phyloP scores from a whole-genome alignment of 2,329 filamentous ascomycete genomes.

The Fusarium albosuccineum region DNA sequence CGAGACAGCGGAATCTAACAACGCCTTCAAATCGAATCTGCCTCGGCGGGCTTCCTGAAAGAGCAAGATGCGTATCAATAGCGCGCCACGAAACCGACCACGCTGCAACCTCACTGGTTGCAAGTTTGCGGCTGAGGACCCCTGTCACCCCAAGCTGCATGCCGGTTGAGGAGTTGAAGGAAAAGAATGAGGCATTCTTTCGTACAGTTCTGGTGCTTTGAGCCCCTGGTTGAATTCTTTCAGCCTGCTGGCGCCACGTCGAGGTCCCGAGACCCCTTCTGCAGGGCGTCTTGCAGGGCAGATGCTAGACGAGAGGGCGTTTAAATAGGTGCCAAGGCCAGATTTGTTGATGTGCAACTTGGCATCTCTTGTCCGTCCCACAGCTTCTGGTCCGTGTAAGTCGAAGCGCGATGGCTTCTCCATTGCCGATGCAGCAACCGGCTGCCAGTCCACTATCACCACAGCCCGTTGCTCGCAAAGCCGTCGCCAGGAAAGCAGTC shows the following conservation, averaged over 20 bases:
- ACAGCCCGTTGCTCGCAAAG: slow-evolving; percentile 29
- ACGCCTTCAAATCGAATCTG: slow-evolving; percentile 15
- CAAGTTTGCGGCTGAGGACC: slow-evolving; percentile 31
- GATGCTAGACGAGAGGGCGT: background rate
- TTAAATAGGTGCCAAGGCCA: slow-evolving; percentile 31
- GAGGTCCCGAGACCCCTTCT: slow-evolving; percentile 5
- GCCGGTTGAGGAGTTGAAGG: slow-evolving; percentile 23
- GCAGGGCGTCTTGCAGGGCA: background rate
- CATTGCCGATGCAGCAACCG: background rate
- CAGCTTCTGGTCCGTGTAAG: slow-evolving; percentile 12
- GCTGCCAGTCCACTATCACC: slow-evolving; percentile 12
- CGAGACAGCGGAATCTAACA: slow-evolving; percentile 5
- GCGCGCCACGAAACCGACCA: slow-evolving; percentile 27
- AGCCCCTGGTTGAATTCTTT: slow-evolving; percentile 12
- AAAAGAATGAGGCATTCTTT: background rate
- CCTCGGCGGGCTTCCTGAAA: slow-evolving; percentile 17
- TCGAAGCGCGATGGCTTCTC: slow-evolving; percentile 27
- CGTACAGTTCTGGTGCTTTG: background rate
- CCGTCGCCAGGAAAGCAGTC: slow-evolving; percentile 30
- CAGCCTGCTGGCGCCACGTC: background rate
- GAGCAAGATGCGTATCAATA: slow-evolving; percentile 22
- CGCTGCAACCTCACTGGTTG: slow-evolving; percentile 22
- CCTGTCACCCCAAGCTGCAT: slow-evolving; percentile 16
- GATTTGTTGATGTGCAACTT: slow-evolving; percentile 17
- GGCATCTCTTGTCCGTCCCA: slow-evolving; percentile 27